Conservation (phyloP, 2,329 filamentous ascomycete genomes). For the Dactylellina sp. region DNA sequence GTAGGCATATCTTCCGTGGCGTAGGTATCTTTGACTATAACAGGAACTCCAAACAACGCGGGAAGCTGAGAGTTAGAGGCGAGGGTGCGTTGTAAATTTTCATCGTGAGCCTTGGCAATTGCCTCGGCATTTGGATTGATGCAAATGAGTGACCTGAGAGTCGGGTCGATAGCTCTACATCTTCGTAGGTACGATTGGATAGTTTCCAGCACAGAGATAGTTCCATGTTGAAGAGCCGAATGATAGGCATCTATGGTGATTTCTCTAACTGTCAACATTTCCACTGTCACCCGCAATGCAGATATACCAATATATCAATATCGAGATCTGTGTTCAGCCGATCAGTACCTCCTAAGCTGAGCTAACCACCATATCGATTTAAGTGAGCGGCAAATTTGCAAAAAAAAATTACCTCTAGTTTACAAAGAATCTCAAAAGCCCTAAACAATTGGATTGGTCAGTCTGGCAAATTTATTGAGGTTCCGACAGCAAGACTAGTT, state of each 20-base stretch:
- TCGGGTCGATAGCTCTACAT: conserved; percentile 14
- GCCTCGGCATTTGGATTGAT: conserved; percentile 17
- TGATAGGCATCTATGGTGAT: conserved; percentile 15
- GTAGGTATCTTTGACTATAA: conserved; percentile 75
- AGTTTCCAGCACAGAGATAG: not conserved
- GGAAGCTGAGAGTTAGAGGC: conserved; percentile 3
- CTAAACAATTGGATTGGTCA: no score
- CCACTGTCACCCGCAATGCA: no score
- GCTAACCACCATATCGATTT: no score
- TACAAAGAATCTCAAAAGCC: no score
- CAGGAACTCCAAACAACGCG: conserved; percentile 71
- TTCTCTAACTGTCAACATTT: conserved; percentile 16
- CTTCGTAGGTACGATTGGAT: conserved; percentile 20
- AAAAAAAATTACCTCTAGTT: no score
- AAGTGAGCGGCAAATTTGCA: no score
- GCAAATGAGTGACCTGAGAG: conserved; percentile 21
- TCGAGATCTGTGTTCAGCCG: not conserved
- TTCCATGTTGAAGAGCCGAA: conserved; percentile 4
- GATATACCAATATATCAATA: no score
- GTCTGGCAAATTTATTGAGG: no score
- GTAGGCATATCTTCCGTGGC: conserved; percentile 70
- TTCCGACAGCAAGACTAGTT: no score
- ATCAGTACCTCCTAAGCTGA: no score
- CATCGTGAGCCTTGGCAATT: conserved; percentile 31
- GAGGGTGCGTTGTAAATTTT: conserved; percentile 23